phyloP scores from a whole-genome alignment of 164 flowering plant genomes.

The Sextonia rubra region DNA sequence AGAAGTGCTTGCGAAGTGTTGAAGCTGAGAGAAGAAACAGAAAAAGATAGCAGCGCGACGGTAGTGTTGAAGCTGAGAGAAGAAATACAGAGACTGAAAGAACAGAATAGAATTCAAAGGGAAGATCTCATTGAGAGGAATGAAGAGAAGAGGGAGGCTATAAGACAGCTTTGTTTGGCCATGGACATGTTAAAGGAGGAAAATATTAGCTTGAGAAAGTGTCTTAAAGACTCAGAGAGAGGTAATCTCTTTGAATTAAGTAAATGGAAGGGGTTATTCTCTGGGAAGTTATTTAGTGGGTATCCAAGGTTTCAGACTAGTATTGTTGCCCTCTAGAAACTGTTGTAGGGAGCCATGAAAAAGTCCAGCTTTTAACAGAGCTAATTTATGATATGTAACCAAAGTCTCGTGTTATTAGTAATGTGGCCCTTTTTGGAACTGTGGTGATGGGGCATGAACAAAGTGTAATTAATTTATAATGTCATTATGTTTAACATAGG shows the following conservation, averaged over 20 bases:
- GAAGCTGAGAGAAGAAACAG: constrained; percentile 54
- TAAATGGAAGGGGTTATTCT: constrained; percentile 33
- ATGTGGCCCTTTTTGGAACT: not conserved
- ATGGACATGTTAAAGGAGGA: constrained; percentile 63
- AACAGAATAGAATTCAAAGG: constrained; percentile 47
- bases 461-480: not conserved
- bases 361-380: not conserved
- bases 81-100: constrained; percentile 49
- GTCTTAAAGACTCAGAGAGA: constrained; percentile 30
- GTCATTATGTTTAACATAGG: too few species aligned
- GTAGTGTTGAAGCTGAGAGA: constrained; percentile 40
- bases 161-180: constrained; percentile 68
- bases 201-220: constrained; percentile 40
- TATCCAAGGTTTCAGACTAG: constrained; percentile 9
- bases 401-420: not conserved
- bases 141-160: constrained; percentile 87
- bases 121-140: constrained; percentile 54
- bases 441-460: not conserved
- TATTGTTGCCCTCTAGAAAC: constrained; percentile 9
- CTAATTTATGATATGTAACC: not conserved
- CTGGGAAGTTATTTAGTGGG: constrained; percentile 40
- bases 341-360: not conserved
- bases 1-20: constrained; percentile 2
- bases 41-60: constrained; percentile 8
- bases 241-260: constrained; percentile 27